Evolutionary conservation across 164 flowering plant species (phyloP).

Genomic region (Piper betle): DNA sequence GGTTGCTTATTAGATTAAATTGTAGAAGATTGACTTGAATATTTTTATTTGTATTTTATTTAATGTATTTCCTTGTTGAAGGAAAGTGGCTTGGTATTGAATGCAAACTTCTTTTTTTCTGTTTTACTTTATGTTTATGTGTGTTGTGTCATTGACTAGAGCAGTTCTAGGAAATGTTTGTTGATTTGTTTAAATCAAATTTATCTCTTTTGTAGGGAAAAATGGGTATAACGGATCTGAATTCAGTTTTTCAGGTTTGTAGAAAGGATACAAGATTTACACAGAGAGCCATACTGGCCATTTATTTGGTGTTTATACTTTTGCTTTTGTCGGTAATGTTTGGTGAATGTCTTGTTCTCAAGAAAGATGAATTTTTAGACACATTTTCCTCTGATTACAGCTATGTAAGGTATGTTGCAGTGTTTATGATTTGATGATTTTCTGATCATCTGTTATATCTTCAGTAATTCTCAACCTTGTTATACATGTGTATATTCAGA

Average conservation of each 20-base stretch:
- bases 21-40: too few species aligned
- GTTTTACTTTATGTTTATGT: too few species aligned
- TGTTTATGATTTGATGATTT: not conserved
- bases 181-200: too few species aligned
- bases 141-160: too few species aligned
- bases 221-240: slow-evolving; percentile 75
- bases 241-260: slow-evolving; percentile 60
- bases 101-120: too few species aligned
- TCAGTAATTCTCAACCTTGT: not conserved
- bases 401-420: slow-evolving; percentile 40
- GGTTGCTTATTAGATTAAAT: too few species aligned
- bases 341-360: slow-evolving; percentile 64
- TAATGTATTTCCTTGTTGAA: too few species aligned
- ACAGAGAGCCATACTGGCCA: not conserved
- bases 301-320: slow-evolving; percentile 4
- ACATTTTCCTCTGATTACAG: slow-evolving; percentile 49
- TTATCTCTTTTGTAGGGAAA: slow-evolving; percentile 34
- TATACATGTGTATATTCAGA: slow-evolving; percentile 15
- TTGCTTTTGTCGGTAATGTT: slow-evolving; percentile 47
- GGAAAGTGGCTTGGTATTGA: too few species aligned
- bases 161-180: too few species aligned
- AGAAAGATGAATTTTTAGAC: slow-evolving; percentile 63
- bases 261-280: slow-evolving; percentile 1
- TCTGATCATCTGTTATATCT: not conserved
- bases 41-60: too few species aligned